Evolutionary conservation across 163 green algal species (phyloP).

Genomic region (Volvox carteri): DNA sequence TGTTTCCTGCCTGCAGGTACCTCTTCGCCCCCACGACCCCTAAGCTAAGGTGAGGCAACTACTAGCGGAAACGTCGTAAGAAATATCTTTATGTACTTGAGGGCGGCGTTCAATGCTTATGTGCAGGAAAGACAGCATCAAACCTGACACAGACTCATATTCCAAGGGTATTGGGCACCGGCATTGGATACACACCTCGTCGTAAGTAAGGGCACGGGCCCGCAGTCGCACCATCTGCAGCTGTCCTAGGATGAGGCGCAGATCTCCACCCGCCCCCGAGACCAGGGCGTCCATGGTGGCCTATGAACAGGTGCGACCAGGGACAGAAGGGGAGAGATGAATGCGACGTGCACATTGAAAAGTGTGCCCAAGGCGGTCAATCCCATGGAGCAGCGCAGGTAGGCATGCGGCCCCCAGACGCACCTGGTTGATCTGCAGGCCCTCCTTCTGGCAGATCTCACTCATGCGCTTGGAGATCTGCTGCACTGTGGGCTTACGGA

Average conservation of each 20-base stretch:
- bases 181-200: conserved; percentile 77
- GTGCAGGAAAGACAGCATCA: no score
- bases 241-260: conserved; percentile 95
- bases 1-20: no score
- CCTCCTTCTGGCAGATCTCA: conserved; percentile 84
- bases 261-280: conserved; percentile 90
- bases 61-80: no score
- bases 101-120: no score
- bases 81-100: no score
- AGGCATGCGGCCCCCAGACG: background rate
- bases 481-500: conserved; percentile 86
- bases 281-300: conserved; percentile 88
- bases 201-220: conserved; percentile 78
- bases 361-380: no score
- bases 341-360: no score
- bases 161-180: no score
- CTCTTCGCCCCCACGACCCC: no score
- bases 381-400: background rate
- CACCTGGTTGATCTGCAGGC: conserved; percentile 77
- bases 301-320: no score
- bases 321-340: background rate
- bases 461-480: conserved; percentile 90
- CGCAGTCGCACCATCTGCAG: conserved; percentile 91
- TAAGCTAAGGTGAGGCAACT: no score
- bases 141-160: no score